Evolutionary conservation across 1,284 basidiomycete species (phyloP).

Genomic region (Irpex rosettiformis): DNA sequence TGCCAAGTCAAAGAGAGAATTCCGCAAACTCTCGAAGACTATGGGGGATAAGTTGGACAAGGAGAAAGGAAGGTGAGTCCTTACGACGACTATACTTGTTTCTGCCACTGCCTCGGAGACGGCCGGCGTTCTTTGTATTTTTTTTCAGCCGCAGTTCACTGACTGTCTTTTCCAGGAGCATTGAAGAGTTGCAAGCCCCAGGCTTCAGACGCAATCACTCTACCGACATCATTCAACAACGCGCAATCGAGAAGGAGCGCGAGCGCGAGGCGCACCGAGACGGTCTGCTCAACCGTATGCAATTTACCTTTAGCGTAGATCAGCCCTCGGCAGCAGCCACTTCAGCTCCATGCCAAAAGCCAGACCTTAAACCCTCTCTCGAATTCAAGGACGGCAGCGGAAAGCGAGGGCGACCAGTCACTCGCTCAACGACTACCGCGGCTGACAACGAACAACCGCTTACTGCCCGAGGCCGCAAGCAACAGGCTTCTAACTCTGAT

Average conservation of each 20-base stretch:
- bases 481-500: constrained; percentile 18
- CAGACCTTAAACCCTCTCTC: constrained; percentile 62
- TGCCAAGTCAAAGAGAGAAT: constrained; percentile 79
- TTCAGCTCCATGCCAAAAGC: constrained; percentile 51
- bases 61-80: constrained; percentile 74
- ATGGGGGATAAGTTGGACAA: constrained; percentile 87
- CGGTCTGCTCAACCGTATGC: constrained; percentile 73
- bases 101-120: constrained; percentile 8
- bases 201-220: constrained; percentile 72
- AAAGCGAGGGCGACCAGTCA: constrained; percentile 36
- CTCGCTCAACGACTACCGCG: constrained; percentile 27
- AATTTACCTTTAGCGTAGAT: constrained; percentile 80
- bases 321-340: constrained; percentile 50
- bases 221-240: constrained; percentile 71
- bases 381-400: constrained; percentile 54
- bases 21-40: constrained; percentile 77
- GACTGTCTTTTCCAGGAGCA: constrained; percentile 45
- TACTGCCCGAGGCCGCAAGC: constrained; percentile 38
- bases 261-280: constrained; percentile 63
- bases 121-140: constrained; percentile 10
- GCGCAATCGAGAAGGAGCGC: constrained; percentile 75
- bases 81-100: background rate
- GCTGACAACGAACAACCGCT: constrained; percentile 34
- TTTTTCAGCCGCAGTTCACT: background rate
- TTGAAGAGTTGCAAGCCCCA: constrained; percentile 76